Percentiles rank a stretch among this genome's conserved stretches.
Conservation (phyloP, 169 alveolate genomes). For the Cryptosporidium tyzzeri region DNA sequence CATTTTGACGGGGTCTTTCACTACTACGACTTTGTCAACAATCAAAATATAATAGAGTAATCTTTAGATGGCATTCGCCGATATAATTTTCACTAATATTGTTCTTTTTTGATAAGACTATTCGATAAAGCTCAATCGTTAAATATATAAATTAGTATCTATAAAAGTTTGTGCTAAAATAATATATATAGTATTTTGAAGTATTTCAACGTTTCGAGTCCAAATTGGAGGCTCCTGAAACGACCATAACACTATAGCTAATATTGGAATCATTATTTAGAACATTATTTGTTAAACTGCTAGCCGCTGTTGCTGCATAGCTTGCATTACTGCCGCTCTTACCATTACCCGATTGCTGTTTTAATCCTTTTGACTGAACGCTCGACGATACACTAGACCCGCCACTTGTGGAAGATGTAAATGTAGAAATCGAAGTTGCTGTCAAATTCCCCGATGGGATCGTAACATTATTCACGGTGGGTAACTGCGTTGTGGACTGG, state of each 20-base stretch:
- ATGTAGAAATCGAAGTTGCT: not conserved
- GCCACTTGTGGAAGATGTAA: slow-evolving; percentile 6
- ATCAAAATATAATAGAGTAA: slow-evolving; percentile 38
- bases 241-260: slow-evolving; percentile 75
- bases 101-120: not conserved
- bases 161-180: slow-evolving; percentile 7
- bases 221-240: slow-evolving; percentile 64
- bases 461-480: not conserved
- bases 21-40: slow-evolving; percentile 50
- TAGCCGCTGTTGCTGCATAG: slow-evolving; percentile 75
- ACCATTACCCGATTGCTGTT: slow-evolving; percentile 22
- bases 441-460: not conserved
- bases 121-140: not conserved
- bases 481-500: not conserved
- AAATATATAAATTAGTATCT: slow-evolving; percentile 40
- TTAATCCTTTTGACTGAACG: slow-evolving; percentile 17
- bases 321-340: slow-evolving; percentile 45
- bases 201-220: slow-evolving; percentile 62
- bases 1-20: slow-evolving; percentile 70
- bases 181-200: slow-evolving; percentile 2
- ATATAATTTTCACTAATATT: not conserved
- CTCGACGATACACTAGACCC: slow-evolving; percentile 19
- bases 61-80: not conserved
- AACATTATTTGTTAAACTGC: slow-evolving; percentile 53
- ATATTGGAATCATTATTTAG: slow-evolving; percentile 48